Conservation (phyloP, 495 filamentous ascomycete species). For the Annulohypoxylon moriforme region DNA sequence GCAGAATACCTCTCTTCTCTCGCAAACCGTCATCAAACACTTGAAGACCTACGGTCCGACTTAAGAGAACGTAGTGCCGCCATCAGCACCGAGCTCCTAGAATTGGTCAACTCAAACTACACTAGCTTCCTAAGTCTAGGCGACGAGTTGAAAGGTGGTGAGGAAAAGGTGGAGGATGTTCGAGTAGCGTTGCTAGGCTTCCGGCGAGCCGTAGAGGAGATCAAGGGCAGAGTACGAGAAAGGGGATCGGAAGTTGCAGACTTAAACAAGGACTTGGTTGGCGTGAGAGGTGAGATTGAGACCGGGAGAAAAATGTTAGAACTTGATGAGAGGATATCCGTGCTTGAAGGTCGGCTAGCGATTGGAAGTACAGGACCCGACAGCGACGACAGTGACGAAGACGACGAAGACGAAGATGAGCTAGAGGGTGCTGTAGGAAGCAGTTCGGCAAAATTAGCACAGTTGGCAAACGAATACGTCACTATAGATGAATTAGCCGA, state of each 20-base stretch:
- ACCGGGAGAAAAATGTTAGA: slow-evolving; percentile 76
- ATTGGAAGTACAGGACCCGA: slow-evolving; percentile 53
- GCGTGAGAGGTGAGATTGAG: slow-evolving; percentile 57
- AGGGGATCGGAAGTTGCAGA: slow-evolving; percentile 56
- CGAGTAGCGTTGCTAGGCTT: slow-evolving; percentile 89
- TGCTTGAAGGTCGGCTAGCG: slow-evolving; percentile 76
- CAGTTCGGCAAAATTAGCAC: slow-evolving; percentile 56
- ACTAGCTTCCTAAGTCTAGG: slow-evolving; percentile 88
- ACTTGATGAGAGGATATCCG: slow-evolving; percentile 74
- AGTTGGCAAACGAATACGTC: slow-evolving; percentile 58
- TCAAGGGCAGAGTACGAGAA: slow-evolving; percentile 61
- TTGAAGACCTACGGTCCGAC: slow-evolving; percentile 91
- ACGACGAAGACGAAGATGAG: slow-evolving; percentile 51
- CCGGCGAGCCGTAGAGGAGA: slow-evolving; percentile 74
- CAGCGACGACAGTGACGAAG: slow-evolving; percentile 48
- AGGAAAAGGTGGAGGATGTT: slow-evolving; percentile 91
- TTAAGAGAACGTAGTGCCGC: slow-evolving; percentile 78
- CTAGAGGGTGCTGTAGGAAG: slow-evolving; percentile 50
- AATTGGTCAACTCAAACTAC: slow-evolving; percentile 94
- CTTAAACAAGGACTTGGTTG: slow-evolving; percentile 55
- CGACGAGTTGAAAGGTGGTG: slow-evolving; percentile 82
- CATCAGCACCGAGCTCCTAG: slow-evolving; percentile 85
- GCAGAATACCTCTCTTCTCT: slow-evolving; percentile 84
- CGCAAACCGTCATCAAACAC: slow-evolving; percentile 88
- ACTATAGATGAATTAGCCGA: slow-evolving; percentile 53